Evolutionary conservation across 2,329 filamentous ascomycete genomes (phyloP).

Genomic region (Claviceps quebecensis): DNA sequence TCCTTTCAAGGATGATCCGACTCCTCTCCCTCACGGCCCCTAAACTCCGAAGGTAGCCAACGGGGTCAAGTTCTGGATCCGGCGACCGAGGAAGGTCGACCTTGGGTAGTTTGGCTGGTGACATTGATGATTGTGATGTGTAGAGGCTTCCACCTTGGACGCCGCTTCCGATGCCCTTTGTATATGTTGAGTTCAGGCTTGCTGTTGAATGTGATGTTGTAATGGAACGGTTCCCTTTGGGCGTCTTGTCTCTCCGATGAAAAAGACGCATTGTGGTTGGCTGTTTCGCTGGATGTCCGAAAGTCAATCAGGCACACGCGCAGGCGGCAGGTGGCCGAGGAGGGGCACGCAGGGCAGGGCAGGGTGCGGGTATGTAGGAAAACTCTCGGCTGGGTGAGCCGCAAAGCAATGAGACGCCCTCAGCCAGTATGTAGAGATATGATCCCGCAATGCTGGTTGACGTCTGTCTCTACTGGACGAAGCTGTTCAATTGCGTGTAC

Average conservation of each 20-base stretch:
- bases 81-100: constrained; percentile 72
- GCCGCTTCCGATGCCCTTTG: constrained; percentile 22
- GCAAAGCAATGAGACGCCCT: constrained; percentile 4
- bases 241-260: constrained; percentile 38
- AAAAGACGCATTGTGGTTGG: constrained; percentile 37
- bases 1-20: constrained; percentile 60
- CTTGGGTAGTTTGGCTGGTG: constrained; percentile 48
- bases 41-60: constrained; percentile 80
- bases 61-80: constrained; percentile 77
- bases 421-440: neutral
- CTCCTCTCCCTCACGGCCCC: constrained; percentile 73
- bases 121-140: constrained; percentile 32
- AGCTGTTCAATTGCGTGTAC: neutral
- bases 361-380: constrained; percentile 9
- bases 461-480: neutral
- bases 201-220: constrained; percentile 32
- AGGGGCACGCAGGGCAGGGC: constrained; percentile 1
- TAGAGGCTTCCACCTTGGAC: constrained; percentile 33
- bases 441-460: neutral
- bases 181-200: constrained; percentile 37
- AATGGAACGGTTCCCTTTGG: constrained; percentile 27
- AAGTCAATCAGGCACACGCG: constrained; percentile 7
- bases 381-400: constrained; percentile 3
- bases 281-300: constrained; percentile 2
- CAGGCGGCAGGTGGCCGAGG: constrained; percentile 4